A percentile compares a stretch with the other conserved stretches of the same genome.
phyloP scores from a whole-genome alignment of 768 basidiomycete species.

The Cytidiella melzeri region DNA sequence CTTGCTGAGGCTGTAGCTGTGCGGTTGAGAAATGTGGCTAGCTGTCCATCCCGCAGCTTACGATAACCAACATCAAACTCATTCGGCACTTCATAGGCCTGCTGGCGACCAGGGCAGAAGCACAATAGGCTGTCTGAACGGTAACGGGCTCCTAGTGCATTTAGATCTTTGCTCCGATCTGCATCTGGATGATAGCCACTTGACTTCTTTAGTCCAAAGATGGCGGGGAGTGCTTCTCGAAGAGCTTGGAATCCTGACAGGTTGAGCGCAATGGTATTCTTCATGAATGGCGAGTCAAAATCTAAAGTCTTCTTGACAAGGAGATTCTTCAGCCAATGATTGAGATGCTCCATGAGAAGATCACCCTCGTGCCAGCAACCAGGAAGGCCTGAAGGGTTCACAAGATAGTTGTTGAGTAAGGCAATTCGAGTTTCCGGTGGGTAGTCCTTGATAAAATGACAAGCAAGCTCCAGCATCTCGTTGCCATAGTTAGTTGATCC shows the following conservation, averaged over 20 bases:
- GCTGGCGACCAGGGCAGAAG: background rate
- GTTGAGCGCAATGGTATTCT: background rate
- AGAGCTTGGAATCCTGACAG: background rate
- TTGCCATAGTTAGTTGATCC: conserved; percentile 3
- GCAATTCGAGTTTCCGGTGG: background rate
- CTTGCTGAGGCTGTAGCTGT: background rate
- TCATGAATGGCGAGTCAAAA: background rate
- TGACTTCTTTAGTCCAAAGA: background rate
- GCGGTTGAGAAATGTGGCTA: background rate
- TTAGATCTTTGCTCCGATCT: background rate
- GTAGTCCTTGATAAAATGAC: conserved; percentile 4
- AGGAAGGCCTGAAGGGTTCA: conserved; percentile 1
- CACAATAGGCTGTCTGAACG: background rate
- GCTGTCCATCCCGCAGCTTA: background rate
- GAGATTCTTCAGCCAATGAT: background rate
- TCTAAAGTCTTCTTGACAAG: background rate
- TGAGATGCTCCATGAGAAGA: conserved; percentile 1
- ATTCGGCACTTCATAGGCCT: too few species aligned
- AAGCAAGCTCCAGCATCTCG: conserved; percentile 3
- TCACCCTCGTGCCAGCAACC: conserved; percentile 1
- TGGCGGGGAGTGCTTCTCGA: background rate
- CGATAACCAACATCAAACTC: background rate
- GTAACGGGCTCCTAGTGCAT: background rate
- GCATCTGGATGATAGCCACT: too few species aligned
- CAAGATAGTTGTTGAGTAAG: conserved; percentile 1